Percentiles rank a stretch among this genome's conserved stretches.
Evolutionary conservation across 2,329 filamentous ascomycete genomes (phyloP).

Genomic region (Calycina herbarum): DNA sequence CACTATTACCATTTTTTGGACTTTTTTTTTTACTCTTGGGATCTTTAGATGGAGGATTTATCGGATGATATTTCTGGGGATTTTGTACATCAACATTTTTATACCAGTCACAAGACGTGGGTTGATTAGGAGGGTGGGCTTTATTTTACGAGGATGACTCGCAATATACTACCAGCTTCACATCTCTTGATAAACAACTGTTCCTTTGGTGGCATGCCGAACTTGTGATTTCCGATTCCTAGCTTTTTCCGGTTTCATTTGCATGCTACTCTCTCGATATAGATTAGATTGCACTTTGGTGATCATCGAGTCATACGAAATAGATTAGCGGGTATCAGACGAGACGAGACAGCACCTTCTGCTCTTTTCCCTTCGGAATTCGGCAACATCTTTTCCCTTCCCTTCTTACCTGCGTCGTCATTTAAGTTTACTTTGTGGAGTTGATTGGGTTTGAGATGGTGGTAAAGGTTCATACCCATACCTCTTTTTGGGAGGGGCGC

Average conservation of each 20-base stretch:
- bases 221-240: neutral
- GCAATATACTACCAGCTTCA: conserved; percentile 9
- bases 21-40: neutral
- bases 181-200: neutral
- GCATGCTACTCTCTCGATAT: neutral
- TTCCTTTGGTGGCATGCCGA: neutral
- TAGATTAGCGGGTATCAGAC: neutral
- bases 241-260: neutral
- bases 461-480: too few species aligned
- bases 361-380: too few species aligned
- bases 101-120: too few species aligned
- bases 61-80: neutral
- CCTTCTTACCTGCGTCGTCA: too few species aligned
- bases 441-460: too few species aligned
- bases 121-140: too few species aligned
- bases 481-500: too few species aligned
- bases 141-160: neutral
- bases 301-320: neutral
- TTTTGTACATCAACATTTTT: too few species aligned
- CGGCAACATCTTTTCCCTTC: too few species aligned
- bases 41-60: neutral
- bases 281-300: neutral
- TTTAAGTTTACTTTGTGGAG: too few species aligned
- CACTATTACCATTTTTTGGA: neutral
- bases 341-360: neutral